Base-by-base conservation (phyloP, 768 basidiomycete species). In the Tulasnella sp. region DNA sequence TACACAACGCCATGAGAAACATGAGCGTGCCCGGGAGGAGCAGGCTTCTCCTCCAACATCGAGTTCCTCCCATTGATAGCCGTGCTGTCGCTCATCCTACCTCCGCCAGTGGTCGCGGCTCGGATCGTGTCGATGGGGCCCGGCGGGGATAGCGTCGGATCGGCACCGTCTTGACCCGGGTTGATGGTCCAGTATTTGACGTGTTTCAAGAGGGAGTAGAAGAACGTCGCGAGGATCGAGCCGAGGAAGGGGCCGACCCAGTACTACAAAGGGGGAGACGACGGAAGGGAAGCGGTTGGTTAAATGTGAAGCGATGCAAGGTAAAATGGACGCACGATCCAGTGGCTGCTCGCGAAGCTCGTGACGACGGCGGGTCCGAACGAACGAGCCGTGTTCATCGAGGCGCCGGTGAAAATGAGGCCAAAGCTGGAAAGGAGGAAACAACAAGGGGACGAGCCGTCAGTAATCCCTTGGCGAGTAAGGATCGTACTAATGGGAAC, bases 161-260 rank as follows among this genome's bases (percentile, higher is more conserved):
- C 71, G 74, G 46, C 79, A 12, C 81, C 81, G 71, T 84, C 84
- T 74, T 84, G 83, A 21, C 81, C 83, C 10, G 84, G 84, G 81
- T 84, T 85, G 79, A 85, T 81, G 18, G 81, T 80, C 82, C 82
- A 82, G 76, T 81, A 80, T 8, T 78, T 77, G 73, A 85, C 79
- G 36, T 81, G 81, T 56, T 77, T 78, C 52, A 82, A 68, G 16
- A 74, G 27, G 18, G 80, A 58, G 78, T 82, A 82, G 68, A 81
- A 79, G 68, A 52, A 82, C n/a, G 85, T 85, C 12, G 85, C 85
- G 16, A 85, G 81, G 16, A 86, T 46, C 9, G 82, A 76, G 6
- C 85, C 85, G 19, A 86, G 82, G 21, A 84, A 84, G 12, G 85
- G 85, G 24, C 85, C 85, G 68, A 84, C 56, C 83, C 82, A 81